Evolutionary conservation across 345 rosid species (phyloP), one percentile per base, ranked within the genome.

Genomic region (Linum usitatissimum): DNA sequence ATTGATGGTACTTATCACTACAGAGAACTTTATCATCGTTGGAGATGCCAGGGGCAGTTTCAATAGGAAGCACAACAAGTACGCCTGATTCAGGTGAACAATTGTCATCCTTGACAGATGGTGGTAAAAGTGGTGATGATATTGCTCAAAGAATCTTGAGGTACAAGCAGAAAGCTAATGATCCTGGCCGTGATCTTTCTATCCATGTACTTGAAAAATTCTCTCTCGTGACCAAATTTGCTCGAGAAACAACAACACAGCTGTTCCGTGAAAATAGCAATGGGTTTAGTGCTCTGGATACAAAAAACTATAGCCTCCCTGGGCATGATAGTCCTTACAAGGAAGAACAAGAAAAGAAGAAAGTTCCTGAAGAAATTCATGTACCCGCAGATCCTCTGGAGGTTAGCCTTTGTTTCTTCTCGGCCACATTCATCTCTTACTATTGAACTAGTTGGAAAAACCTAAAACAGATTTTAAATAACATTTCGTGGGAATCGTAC

Each of bases 201-300:
- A 88, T 90, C 68, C 89, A 87, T 28, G 87, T 90, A 58, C 64
- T 93, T 73, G 99, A 87, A 78, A 93, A 87, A 72, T 93, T 90
- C 68, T 93, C 99, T 67, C 87, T 82, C 57, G 97, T 93, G 65
- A 87, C 99, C 21, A 90, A 84, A 78, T 90, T 90, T 83, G 96
- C 95, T 28, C 79, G 97, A 49, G 97, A 93, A 21, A 87, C 97
- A 60, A 90, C 97, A 67, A 80, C 95, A 23, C 99, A 87, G 68
- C 73, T 90, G 30, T 88, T 93, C 69, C 79, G 86, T 10, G 97
- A 86, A 68, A 74, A 75, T 18, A 77, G 68, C 63, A 84, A 84
- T 75, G 90, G 86, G 28, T 81, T 79, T 71, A 82, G 80, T 77
- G 68, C 78, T 39, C 51, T 68, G 31, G 96, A 84, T 65, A 88